Base-by-base conservation (phyloP, 805 yeast genomes). In the Wickerhamiella sorbophila region DNA sequence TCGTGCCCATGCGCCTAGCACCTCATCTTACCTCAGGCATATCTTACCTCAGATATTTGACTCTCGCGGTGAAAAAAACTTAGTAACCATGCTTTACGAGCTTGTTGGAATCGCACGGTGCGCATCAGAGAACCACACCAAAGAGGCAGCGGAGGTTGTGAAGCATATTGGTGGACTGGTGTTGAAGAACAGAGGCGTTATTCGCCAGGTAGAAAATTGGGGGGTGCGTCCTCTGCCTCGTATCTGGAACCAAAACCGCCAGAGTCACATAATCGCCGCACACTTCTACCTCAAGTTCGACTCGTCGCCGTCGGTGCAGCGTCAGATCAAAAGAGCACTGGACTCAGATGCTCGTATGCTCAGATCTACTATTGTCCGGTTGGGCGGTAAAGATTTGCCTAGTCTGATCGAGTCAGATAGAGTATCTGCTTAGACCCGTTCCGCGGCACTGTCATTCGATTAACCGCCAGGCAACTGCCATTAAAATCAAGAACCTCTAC, bases 121-220 rank as follows among this genome's bases (percentile, higher is more conserved):
- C 8, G 76, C 77, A 47, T 51, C 53, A 21, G 55, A 62, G 38
- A 61, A 64, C 16, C 69, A 68, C 14, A 65, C 69, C 31, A 55
- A 65, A 5, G 88, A 80, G 50, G 85, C 86, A 14, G 75, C 74
- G 49, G 80, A 77, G 57, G 63, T 71, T 27, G 70, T 72, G 18
- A 64, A 71, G 5, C 84, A 93, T 1, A 69, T 87, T 22, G 97
- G 97, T 8, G 79, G 75, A 57, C 67, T 85, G 56, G 74, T 88
- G 22, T 71, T 91, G 44, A 74, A 76, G 46, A 87, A 88, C 62
- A 84, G 95, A 69, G 98, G 98, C 39, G 88, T 88, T n/a, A 77
- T 88, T 31, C 73, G 97, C 58, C 77, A 75, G 46, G 74, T 88
- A 36, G 72, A 79, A 40, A 80, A 86, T 48, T 63, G 87, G 58